Conservation (phyloP, 768 basidiomycete species). For the Termitomyces sp. region DNA sequence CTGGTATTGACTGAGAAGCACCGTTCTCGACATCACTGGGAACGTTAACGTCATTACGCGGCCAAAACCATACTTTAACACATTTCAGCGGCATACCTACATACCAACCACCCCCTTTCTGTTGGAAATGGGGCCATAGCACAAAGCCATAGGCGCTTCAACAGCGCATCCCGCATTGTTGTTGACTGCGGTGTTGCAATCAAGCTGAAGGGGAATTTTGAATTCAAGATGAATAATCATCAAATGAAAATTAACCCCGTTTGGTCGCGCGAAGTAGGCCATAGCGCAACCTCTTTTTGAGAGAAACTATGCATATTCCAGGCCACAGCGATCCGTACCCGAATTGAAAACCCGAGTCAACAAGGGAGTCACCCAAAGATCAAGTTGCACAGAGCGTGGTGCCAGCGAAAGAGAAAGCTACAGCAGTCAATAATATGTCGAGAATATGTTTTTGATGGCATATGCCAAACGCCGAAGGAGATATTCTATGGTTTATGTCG, state of each 20-base stretch:
- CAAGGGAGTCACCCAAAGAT: constrained; percentile 30
- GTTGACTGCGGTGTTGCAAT: constrained; percentile 36
- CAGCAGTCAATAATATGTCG: not conserved
- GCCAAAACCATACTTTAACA: constrained; percentile 75
- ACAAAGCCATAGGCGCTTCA: constrained; percentile 26
- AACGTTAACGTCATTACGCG: constrained; percentile 39
- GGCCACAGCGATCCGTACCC: constrained; percentile 10
- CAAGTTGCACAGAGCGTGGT: constrained; percentile 30
- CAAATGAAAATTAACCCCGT: constrained; percentile 31
- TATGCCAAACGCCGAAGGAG: not conserved
- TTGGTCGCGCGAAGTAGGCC: constrained; percentile 29
- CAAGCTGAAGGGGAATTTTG: constrained; percentile 20
- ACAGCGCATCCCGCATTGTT: constrained; percentile 43
- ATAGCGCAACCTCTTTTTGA: constrained; percentile 31
- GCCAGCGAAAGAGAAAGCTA: constrained; percentile 1
- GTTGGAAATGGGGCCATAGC: constrained; percentile 58
- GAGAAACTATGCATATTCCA: not conserved
- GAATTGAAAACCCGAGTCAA: constrained; percentile 41
- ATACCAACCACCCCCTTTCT: constrained; percentile 54
- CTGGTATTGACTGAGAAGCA: constrained; percentile 35
- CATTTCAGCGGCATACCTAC: constrained; percentile 61
- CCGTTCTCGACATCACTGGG: constrained; percentile 44
- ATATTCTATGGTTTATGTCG: not conserved
- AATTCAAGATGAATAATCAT: not conserved
- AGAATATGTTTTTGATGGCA: not conserved